These are phyloP conservation scores for Telfairia occidentalis DNA, from an alignment of 331 rosid species.

Conservation along the genomic window DNA sequence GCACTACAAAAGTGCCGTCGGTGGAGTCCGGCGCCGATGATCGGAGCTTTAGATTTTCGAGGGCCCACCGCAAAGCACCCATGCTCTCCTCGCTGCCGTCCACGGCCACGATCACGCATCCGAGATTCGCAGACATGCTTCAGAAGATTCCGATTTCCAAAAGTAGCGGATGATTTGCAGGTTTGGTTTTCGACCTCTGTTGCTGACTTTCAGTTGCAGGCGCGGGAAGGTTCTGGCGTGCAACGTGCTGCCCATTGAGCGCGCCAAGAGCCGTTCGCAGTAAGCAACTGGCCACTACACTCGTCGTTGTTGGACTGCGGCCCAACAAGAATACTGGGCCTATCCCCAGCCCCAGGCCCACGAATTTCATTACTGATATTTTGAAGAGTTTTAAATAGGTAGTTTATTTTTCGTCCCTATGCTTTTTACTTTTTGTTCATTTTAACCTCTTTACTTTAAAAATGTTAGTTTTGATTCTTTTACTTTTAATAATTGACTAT, in stretches of 20 bases:
- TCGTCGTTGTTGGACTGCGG: background rate
- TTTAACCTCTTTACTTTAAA: too few relatives aligned
- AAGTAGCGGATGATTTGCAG: background rate
- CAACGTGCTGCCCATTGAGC: background rate
- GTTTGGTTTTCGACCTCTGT: background rate
- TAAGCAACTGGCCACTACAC: background rate
- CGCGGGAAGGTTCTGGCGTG: background rate
- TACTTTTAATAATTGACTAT: too few relatives aligned
- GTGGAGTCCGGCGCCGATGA: slow-evolving; percentile 30
- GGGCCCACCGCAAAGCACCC: slow-evolving; percentile 67
- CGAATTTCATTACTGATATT: background rate
- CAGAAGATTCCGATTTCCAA: background rate
- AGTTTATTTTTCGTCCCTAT: too few relatives aligned
- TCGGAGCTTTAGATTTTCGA: slow-evolving; percentile 60
- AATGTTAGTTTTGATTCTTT: too few relatives aligned
- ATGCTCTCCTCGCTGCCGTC: slow-evolving; percentile 89
- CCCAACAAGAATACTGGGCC: background rate
- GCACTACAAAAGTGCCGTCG: slow-evolving; percentile 32
- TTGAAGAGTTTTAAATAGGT: too few relatives aligned
- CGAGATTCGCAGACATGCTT: slow-evolving; percentile 43
- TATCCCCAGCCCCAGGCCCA: background rate
- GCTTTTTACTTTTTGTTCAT: too few relatives aligned
- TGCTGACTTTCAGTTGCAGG: background rate
- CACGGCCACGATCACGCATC: slow-evolving; percentile 59
- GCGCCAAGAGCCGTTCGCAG: slow-evolving; percentile 6